Evolutionary conservation across 2,329 filamentous ascomycete genomes (phyloP).

Genomic region (Colletotrichum costaricense): DNA sequence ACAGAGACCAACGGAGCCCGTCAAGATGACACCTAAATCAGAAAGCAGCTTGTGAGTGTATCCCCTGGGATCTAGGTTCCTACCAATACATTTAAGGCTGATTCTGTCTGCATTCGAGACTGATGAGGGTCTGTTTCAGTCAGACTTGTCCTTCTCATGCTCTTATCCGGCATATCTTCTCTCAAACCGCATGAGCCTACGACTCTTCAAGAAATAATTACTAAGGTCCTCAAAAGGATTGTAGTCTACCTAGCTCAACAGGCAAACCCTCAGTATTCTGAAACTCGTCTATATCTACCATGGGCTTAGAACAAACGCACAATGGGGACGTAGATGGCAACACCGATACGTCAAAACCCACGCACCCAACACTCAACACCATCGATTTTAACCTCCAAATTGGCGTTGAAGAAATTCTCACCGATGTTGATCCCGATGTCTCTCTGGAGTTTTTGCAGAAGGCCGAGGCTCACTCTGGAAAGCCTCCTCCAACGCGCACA

Average conservation of each 20-base stretch:
- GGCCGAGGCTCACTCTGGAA: constrained; percentile 38
- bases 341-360: not conserved
- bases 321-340: not conserved
- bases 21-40: constrained; percentile 9
- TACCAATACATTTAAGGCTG: not conserved
- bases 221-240: no score
- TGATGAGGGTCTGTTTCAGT: not conserved
- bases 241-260: not conserved
- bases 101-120: not conserved
- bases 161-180: not conserved
- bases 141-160: not conserved
- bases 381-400: constrained; percentile 37
- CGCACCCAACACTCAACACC: constrained; percentile 27
- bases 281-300: not conserved
- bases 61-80: not conserved
- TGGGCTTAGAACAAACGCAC: not conserved
- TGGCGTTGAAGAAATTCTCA: constrained; percentile 36
- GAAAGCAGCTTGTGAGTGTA: not conserved
- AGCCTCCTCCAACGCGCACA: constrained; percentile 31
- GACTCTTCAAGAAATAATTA: not conserved
- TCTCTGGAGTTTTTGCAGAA: constrained; percentile 38
- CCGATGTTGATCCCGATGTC: constrained; percentile 39
- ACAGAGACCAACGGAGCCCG: not conserved
- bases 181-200: not conserved
- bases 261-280: accelerated